Conservation (phyloP, 306 rosid genomes). For the Trifolium pratense region DNA sequence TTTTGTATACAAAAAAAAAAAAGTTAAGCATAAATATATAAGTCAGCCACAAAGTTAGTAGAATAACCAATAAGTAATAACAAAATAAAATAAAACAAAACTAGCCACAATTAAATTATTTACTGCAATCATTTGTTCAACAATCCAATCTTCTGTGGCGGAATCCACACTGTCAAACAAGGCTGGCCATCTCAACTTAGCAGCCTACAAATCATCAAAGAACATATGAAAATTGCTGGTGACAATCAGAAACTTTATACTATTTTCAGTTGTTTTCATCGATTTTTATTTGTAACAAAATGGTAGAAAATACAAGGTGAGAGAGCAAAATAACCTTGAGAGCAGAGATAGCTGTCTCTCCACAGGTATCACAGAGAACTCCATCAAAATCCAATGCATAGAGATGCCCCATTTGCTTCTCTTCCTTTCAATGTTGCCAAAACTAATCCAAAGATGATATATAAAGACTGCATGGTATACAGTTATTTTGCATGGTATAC, state of each 20-base stretch:
- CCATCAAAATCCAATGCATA: conserved; percentile 55
- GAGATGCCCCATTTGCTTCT: conserved; percentile 43
- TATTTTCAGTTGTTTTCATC: not conserved
- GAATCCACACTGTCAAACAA: conserved; percentile 66
- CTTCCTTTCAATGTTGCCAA: conserved; percentile 32
- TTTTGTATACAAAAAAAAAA: no score
- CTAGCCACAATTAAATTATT: conserved; percentile 30
- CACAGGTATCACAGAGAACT: conserved; percentile 47
- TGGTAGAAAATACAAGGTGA: not conserved
- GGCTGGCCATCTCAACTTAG: conserved; percentile 73
- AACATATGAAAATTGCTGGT: not conserved
- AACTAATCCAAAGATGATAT: conserved; percentile 32
- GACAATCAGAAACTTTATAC: not conserved
- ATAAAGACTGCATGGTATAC: conserved; percentile 23
- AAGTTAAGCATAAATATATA: no score
- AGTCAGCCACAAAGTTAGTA: no score
- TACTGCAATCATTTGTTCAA: conserved; percentile 62
- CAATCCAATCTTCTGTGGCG: conserved; percentile 67
- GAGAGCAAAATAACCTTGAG: conserved; percentile 42
- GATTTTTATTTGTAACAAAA: conserved; percentile 12
- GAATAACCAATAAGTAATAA: not conserved
- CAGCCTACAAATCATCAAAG: conserved; percentile 59
- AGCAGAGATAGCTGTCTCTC: conserved; percentile 46
- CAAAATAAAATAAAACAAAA: not conserved
- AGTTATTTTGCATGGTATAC: conserved; percentile 19